Base-by-base conservation (phyloP, 1,139 yeast genomes). In the Nadsonia starkeyi-henricii region DNA sequence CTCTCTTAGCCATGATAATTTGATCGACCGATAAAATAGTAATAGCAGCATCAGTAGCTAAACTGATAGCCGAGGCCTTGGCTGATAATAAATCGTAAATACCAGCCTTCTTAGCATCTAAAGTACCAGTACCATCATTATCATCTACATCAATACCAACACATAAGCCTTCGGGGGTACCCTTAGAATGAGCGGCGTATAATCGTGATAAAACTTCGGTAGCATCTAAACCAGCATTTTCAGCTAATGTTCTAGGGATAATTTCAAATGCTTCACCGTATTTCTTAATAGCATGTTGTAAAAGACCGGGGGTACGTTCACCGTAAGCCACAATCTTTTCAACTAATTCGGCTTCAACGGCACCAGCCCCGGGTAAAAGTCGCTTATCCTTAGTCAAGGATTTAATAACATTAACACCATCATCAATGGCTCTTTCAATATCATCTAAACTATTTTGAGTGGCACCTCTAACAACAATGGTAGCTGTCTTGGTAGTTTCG, bases 251-350 rank as follows among this genome's bases (percentile, higher is more conserved):
- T 62, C 96, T 76, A 52, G 98, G 98, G 51, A 91, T 74, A 17
- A 86, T 86, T 68, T 91, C 98, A 65, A 91, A 89, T 0, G 97
- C 95, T 60, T 83, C 81, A 18, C 96, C 98, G 66, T 80, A 91
- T 61, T 84, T 83, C 69, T 91, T 91, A 60, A 91, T 91, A 47
- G 97, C 96, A 54, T 91, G 77, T 67, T 89, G 98, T 58, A 86
- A 67, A 54, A 89, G 72, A 43, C 97, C 98, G 17, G 98, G 95
- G 1, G 97, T 91, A 59, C 76, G 78, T 64, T 91, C 98, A 55
- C 97, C 98, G 61, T 79, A 84, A 52, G 78, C 78, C 20, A 88
- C 84, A 52, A 89, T 74, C 60, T 81, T 74, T 55, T 83, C 77
- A 48, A 88, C 89, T 49, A 91, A 73, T 62, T 88, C 96, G 48